Conservation (phyloP, 495 filamentous ascomycete species). For the Baudoinia panamericana region DNA sequence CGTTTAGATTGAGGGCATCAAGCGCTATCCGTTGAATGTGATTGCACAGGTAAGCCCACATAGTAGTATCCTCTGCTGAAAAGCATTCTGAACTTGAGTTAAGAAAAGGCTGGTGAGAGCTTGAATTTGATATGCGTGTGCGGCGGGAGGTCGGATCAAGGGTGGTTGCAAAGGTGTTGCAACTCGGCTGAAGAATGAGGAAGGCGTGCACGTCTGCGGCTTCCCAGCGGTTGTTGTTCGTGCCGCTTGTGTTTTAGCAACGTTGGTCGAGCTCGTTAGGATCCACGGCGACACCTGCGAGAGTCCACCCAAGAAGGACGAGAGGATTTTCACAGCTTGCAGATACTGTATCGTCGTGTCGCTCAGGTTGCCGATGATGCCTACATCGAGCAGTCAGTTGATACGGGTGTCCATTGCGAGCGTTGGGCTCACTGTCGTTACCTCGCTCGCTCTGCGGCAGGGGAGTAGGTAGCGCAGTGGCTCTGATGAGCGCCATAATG, state of each 20-base stretch:
- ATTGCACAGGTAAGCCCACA: slow-evolving; percentile 6
- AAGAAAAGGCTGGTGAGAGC: slow-evolving; percentile 8
- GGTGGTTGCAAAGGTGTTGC: too few relatives aligned
- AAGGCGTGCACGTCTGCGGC: background rate
- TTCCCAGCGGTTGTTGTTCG: slow-evolving; percentile 7
- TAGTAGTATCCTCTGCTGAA: slow-evolving; percentile 2
- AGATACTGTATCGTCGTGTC: background rate
- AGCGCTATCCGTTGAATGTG: slow-evolving; percentile 4
- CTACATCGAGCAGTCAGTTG: background rate
- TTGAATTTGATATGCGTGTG: slow-evolving; percentile 4
- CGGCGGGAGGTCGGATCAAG: too few relatives aligned
- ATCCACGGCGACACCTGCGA: slow-evolving; percentile 6
- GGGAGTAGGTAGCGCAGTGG: background rate
- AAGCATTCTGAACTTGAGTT: slow-evolving; percentile 11
- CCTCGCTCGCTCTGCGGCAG: background rate
- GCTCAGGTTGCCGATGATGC: background rate
- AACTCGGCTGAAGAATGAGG: slow-evolving; percentile 4
- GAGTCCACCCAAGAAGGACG: slow-evolving; percentile 7
- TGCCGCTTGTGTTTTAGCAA: slow-evolving; percentile 1
- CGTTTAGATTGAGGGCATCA: slow-evolving; percentile 6
- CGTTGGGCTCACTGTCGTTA: background rate
- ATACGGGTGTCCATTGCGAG: background rate
- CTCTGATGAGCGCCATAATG: background rate
- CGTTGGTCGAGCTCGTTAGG: slow-evolving; percentile 4
- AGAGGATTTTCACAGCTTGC: slow-evolving; percentile 8